These are phyloP conservation scores for Lyophyllum atratum DNA, from an alignment of 768 basidiomycete species.

Conservation along the genomic window DNA sequence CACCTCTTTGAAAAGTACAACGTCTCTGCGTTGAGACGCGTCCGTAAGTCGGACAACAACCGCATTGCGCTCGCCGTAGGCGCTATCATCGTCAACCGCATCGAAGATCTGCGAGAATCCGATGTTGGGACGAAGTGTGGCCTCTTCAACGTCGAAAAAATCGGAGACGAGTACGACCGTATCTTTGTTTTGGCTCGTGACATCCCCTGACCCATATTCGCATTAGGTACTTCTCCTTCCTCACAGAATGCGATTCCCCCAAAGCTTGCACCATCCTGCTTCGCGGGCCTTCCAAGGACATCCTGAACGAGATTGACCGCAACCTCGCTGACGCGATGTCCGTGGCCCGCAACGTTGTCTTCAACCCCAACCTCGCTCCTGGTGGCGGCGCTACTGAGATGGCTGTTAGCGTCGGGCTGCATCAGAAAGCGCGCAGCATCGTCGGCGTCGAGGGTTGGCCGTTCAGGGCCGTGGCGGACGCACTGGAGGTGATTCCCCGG, in stretches of 20 bases:
- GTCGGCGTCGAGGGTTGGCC: slow-evolving; percentile 92
- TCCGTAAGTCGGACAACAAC: slow-evolving; percentile 98
- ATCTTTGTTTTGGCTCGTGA: background rate
- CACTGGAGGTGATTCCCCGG: slow-evolving; percentile 96
- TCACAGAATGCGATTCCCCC: slow-evolving; percentile 86
- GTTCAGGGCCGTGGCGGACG: slow-evolving; percentile 90
- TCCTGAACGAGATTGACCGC: slow-evolving; percentile 96
- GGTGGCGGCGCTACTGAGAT: slow-evolving; percentile 98
- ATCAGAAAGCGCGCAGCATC: slow-evolving; percentile 75
- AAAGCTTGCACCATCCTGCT: slow-evolving; percentile 99
- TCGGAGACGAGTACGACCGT: slow-evolving; percentile 82
- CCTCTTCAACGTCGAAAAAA: slow-evolving; percentile 95
- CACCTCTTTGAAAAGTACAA: slow-evolving; percentile 85
- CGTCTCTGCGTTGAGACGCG: slow-evolving; percentile 93
- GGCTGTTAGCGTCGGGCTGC: slow-evolving; percentile 90
- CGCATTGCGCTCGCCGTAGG: slow-evolving; percentile 95
- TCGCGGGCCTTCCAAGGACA: slow-evolving; percentile 96
- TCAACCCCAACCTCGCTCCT: slow-evolving; percentile 91
- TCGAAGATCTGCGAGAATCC: slow-evolving; percentile 90
- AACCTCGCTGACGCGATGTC: slow-evolving; percentile 98
- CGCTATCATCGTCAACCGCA: slow-evolving; percentile 94
- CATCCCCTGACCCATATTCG: background rate
- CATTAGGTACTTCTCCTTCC: slow-evolving; percentile 88
- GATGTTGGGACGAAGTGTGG: slow-evolving; percentile 95
- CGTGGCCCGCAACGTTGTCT: slow-evolving; percentile 95